Conservation (phyloP, 192 early-diverging fungal genomes). For the Mortierella hygrophila region DNA sequence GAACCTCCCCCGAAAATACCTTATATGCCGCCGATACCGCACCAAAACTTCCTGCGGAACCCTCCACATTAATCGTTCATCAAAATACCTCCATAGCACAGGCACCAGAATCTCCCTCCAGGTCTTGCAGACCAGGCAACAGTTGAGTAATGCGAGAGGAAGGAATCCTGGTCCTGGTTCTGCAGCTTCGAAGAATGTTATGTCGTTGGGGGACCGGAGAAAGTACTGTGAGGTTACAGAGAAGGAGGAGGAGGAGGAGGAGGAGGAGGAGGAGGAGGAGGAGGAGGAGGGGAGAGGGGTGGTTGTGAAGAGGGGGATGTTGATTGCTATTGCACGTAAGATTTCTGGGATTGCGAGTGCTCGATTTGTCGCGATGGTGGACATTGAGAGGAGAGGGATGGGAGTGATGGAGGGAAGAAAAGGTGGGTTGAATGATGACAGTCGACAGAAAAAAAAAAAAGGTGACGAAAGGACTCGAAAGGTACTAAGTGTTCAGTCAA, state of each 20-base stretch:
- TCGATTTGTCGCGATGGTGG: background rate
- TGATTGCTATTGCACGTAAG: background rate
- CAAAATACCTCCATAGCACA: background rate
- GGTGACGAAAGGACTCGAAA: background rate
- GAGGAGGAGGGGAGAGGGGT: background rate
- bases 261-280: too few species aligned
- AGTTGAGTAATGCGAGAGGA: background rate
- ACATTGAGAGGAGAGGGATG: background rate
- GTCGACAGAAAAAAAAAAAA: background rate
- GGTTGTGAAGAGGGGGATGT: background rate
- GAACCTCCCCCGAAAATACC: background rate
- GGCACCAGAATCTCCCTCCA: background rate
- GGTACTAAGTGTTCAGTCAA: background rate
- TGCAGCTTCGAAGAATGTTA: background rate
- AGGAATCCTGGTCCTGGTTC: background rate
- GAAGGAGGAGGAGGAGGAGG: too few species aligned
- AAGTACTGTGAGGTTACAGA: background rate
- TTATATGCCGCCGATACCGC: background rate
- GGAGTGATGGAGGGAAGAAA: background rate
- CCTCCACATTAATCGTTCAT: background rate
- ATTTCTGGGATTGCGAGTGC: background rate
- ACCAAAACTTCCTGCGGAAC: background rate
- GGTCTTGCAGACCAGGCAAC: background rate
- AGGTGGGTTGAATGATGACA: background rate
- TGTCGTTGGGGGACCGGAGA: background rate